phyloP scores from a whole-genome alignment of 1,139 yeast species.

The Suhomyces coccinellae region DNA sequence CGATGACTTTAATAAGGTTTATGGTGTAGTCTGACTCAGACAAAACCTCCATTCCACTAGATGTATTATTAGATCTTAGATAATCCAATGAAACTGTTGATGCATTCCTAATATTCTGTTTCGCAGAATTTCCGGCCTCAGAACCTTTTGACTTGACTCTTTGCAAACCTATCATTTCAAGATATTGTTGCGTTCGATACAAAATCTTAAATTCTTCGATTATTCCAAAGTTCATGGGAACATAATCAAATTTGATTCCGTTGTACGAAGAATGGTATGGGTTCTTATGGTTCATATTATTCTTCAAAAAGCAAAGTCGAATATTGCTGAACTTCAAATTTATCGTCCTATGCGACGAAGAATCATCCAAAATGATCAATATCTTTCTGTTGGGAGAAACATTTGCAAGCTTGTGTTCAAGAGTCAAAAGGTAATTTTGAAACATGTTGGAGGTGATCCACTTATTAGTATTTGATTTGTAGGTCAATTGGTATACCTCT shows the following conservation, averaged over 20 bases:
- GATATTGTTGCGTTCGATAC: slow-evolving; percentile 60
- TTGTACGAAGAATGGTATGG: slow-evolving; percentile 37
- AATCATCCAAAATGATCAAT: slow-evolving; percentile 57
- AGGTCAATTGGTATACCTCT: slow-evolving; percentile 51
- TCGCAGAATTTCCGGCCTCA: slow-evolving; percentile 13
- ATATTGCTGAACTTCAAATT: slow-evolving; percentile 57
- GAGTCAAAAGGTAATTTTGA: slow-evolving; percentile 58
- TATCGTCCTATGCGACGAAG: slow-evolving; percentile 61
- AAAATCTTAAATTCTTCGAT: slow-evolving; percentile 61
- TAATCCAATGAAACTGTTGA: slow-evolving; percentile 6
- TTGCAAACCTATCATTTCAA: slow-evolving; percentile 48
- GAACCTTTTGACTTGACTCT: slow-evolving; percentile 25
- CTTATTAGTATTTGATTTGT: slow-evolving; percentile 60
- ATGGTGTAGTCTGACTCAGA: slow-evolving; percentile 45
- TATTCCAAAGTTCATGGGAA: slow-evolving; percentile 68
- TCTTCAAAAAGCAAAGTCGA: slow-evolving; percentile 44
- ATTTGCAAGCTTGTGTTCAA: slow-evolving; percentile 54
- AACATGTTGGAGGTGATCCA: slow-evolving; percentile 69
- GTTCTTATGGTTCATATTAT: slow-evolving; percentile 42
- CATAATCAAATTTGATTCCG: slow-evolving; percentile 47
- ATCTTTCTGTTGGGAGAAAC: slow-evolving; percentile 47
- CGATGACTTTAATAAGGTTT: slow-evolving; percentile 56
- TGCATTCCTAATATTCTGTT: slow-evolving; percentile 14
- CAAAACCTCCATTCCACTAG: slow-evolving; percentile 22
- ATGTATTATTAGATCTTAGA: slow-evolving; percentile 1